Conservation (phyloP, 306 rosid genomes). For the Corylus heterophylla region DNA sequence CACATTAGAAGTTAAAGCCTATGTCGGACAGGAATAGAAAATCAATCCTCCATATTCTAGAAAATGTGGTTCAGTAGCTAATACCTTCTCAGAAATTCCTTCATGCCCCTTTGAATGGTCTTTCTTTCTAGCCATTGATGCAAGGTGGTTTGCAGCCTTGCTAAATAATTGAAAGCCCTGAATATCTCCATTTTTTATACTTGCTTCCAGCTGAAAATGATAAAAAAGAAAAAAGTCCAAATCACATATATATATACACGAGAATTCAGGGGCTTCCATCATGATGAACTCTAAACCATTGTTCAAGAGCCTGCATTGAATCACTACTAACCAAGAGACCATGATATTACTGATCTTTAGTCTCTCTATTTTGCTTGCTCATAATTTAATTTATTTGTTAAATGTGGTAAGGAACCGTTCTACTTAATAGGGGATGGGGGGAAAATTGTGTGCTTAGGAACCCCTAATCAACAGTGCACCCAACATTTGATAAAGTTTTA, state of each 20-base stretch:
- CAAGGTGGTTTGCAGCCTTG: constrained; percentile 37
- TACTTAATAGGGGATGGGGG: neutral
- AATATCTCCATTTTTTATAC: constrained; percentile 86
- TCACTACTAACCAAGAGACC: neutral
- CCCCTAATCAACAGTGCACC: neutral
- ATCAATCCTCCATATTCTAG: constrained; percentile 1
- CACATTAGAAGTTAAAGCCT: constrained; percentile 19
- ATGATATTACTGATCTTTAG: neutral
- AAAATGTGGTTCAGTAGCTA: neutral
- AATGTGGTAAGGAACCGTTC: neutral
- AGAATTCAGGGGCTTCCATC: neutral
- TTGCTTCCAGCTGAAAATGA: constrained; percentile 67
- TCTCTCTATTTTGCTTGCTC: neutral
- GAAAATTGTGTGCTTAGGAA: neutral
- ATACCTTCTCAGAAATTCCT: constrained; percentile 53
- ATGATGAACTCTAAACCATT: constrained; percentile 5
- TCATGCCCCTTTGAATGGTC: constrained; percentile 31
- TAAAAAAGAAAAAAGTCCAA: constrained; percentile 1
- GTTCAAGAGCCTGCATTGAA: neutral
- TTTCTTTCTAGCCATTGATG: constrained; percentile 33
- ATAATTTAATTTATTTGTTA: neutral
- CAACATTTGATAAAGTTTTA: constrained; percentile 21
- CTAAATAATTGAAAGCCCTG: constrained; percentile 67
- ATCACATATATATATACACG: neutral
- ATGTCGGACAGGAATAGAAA: constrained; percentile 21